Evolutionary conservation across 371 early-diverging fungal genomes (phyloP), one percentile per base, ranked within the genome.

Genomic region (Mucor plumbeus): DNA sequence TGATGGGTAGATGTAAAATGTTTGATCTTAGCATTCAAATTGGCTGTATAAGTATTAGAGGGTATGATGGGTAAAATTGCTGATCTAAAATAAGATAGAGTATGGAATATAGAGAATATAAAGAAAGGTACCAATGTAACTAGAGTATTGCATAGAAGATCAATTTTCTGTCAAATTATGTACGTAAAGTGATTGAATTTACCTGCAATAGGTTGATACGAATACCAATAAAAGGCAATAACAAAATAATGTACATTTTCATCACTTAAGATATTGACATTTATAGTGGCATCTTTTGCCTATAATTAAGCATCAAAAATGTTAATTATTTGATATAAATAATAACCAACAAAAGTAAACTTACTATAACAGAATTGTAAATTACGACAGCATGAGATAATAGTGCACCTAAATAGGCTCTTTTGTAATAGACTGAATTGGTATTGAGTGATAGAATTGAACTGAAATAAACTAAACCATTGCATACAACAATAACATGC

Each of bases 171-270:
- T 67, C 0, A 34, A 38, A 50, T 47, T 9, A 38, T n/a, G n/a
- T 13, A 38, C 40, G 26, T 14, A 40, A 14, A 44, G 3, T n/a
- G 57, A 3, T 21, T 10, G 13, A 17, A 26, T 72, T 69, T 82
- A 93, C 94, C 90, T 64, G 87, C 70, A 10, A 94, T 84, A 14
- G 97, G 93, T 47, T 84, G 82, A 56, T 85, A 85, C 19, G 86
- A 79, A 64, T 84, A 84, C 94, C 95, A 96, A 68, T 90, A 87
- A 61, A 92, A 72, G 3, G 95, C 94, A 64, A 95, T 81, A 34
- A 94, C 72, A 56, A 93, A 75, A 70, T 96, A 96, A 76, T 93
- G 94, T n/a, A 90, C 87, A 72, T 95, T 95, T 79, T 95, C 95
- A 73, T 95, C 93, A 55, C 83, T 80, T 35, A 93, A 71, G 38